These are phyloP conservation scores for Penicillium psychrofluorescens DNA, from an alignment of 495 filamentous ascomycete genomes.

Conservation along the genomic window DNA sequence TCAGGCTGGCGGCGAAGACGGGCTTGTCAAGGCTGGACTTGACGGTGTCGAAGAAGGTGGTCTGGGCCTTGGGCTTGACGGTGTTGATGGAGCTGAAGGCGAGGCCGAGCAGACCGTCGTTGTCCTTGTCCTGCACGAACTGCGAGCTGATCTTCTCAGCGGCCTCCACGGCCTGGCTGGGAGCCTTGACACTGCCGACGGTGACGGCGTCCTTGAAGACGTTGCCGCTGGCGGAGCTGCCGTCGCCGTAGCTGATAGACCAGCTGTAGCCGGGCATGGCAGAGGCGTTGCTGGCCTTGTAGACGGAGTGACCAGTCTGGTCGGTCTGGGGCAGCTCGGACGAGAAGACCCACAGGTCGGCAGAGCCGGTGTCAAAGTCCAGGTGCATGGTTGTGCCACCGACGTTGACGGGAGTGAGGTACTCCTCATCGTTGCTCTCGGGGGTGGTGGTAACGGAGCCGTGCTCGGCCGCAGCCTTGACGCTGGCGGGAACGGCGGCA, in stretches of 20 bases:
- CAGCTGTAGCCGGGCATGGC: slow-evolving; percentile 48
- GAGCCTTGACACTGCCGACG: slow-evolving; percentile 57
- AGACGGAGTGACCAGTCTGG: slow-evolving; percentile 53
- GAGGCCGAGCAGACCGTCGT: slow-evolving; percentile 67
- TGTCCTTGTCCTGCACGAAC: slow-evolving; percentile 53
- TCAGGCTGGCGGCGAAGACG: slow-evolving; percentile 63
- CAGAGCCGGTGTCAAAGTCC: slow-evolving; percentile 70
- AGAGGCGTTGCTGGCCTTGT: slow-evolving; percentile 46
- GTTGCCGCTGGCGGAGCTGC: slow-evolving; percentile 53
- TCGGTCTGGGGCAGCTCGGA: slow-evolving; percentile 34
- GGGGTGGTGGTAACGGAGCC: slow-evolving; percentile 48
- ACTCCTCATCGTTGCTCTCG: slow-evolving; percentile 52
- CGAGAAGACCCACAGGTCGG: slow-evolving; percentile 62
- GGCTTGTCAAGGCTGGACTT: slow-evolving; percentile 47
- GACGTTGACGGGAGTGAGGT: slow-evolving; percentile 59
- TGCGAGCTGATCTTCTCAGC: slow-evolving; percentile 51
- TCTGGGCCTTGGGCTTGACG: slow-evolving; percentile 50
- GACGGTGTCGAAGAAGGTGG: slow-evolving; percentile 72
- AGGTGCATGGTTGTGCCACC: slow-evolving; percentile 57
- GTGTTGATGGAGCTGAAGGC: slow-evolving; percentile 67
- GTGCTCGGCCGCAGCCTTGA: slow-evolving; percentile 38
- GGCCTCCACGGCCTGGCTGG: slow-evolving; percentile 61
- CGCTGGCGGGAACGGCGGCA: slow-evolving; percentile 27
- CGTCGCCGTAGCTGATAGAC: slow-evolving; percentile 67
- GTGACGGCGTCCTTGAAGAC: slow-evolving; percentile 66